Evolutionary conservation across 352 stramenopile genomes (phyloP).

Genomic region (Phytophthora tentaculata): DNA sequence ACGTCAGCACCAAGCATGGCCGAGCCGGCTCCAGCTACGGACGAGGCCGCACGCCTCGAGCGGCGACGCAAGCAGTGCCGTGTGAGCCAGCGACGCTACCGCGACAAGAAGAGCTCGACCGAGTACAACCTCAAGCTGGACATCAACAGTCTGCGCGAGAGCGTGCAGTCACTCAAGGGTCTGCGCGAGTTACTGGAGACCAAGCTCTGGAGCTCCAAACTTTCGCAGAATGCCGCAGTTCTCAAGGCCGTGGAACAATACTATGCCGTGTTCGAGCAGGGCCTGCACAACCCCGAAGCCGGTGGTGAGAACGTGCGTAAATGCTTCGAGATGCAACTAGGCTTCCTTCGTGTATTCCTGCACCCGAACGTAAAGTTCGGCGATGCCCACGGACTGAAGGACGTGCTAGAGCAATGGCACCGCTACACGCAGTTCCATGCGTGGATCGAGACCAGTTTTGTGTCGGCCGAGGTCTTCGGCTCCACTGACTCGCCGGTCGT

Average conservation of each 20-base stretch:
- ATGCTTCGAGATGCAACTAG: constrained; percentile 61
- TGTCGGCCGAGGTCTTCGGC: constrained; percentile 49
- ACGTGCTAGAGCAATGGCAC: constrained; percentile 65
- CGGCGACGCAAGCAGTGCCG: constrained; percentile 64
- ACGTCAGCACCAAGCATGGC: constrained; percentile 20
- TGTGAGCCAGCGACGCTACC: constrained; percentile 73
- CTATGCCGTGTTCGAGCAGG: constrained; percentile 62
- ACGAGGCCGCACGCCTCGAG: constrained; percentile 42
- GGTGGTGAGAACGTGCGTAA: constrained; percentile 41
- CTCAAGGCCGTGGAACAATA: constrained; percentile 71
- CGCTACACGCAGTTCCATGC: constrained; percentile 68
- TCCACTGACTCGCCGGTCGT: constrained; percentile 58
- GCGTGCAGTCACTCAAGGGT: constrained; percentile 53
- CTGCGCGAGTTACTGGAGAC: constrained; percentile 52
- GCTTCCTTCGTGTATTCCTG: constrained; percentile 59
- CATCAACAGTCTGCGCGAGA: constrained; percentile 64
- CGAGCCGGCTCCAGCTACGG: not conserved
- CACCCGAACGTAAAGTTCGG: constrained; percentile 51
- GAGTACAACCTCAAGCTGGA: constrained; percentile 80
- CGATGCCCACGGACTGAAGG: constrained; percentile 38
- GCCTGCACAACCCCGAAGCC: constrained; percentile 56
- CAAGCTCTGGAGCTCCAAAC: constrained; percentile 56
- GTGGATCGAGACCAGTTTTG: constrained; percentile 42
- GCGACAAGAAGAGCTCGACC: constrained; percentile 66
- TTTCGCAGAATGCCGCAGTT: constrained; percentile 43